These are phyloP conservation scores for Stropharia rugosoannulata DNA, from an alignment of 768 basidiomycete genomes.

Conservation along the genomic window DNA sequence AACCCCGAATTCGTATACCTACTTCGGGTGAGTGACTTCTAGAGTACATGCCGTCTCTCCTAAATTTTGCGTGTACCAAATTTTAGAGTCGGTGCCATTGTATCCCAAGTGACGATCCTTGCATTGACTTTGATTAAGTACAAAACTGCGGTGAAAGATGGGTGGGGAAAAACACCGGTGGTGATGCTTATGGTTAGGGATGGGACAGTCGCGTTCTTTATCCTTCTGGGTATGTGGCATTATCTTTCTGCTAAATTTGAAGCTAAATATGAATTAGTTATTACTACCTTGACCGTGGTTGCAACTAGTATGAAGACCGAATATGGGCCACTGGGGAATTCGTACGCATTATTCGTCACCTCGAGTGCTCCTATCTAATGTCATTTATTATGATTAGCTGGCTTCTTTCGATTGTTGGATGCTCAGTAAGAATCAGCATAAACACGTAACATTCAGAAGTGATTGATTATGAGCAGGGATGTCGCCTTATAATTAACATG, in stretches of 20 bases:
- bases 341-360: constrained; percentile 12
- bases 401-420: constrained; percentile 28
- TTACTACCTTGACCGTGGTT: constrained; percentile 20
- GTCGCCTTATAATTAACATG: constrained; percentile 24
- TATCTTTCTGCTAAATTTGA: not conserved
- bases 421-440: constrained; percentile 18
- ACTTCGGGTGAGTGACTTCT: constrained; percentile 23
- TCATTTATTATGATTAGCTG: constrained; percentile 16
- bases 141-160: constrained; percentile 20
- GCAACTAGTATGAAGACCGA: constrained; percentile 18
- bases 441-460: not conserved
- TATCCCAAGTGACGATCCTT: constrained; percentile 33
- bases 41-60: not conserved
- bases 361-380: not conserved
- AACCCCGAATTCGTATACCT: constrained; percentile 22
- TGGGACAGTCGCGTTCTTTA: constrained; percentile 30
- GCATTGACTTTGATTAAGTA: constrained; percentile 30
- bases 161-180: constrained; percentile 33
- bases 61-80: not conserved
- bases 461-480: constrained; percentile 15
- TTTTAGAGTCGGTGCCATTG: constrained; percentile 21
- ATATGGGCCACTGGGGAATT: constrained; percentile 25
- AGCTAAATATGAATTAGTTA: constrained; percentile 9
- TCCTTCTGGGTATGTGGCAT: constrained; percentile 29
- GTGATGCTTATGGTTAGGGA: constrained; percentile 36